Conservation (phyloP, 2,329 filamentous ascomycete species). For the Cercospora sojina region DNA sequence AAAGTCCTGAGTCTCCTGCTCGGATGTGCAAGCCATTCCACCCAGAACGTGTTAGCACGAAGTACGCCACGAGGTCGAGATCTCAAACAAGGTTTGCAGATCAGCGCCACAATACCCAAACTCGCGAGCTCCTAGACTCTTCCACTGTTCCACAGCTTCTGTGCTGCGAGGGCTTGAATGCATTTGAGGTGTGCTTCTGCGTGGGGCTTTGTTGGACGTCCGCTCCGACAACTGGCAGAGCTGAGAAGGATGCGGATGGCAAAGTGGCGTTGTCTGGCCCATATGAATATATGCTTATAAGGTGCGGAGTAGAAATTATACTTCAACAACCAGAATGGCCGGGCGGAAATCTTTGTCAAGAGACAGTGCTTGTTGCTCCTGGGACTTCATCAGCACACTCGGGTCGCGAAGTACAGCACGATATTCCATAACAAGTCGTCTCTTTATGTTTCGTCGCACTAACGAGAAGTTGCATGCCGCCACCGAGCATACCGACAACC, state of each 20-base stretch:
- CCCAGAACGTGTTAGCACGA: conserved; percentile 5
- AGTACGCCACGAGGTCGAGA: conserved; percentile 16
- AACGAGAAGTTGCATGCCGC: neutral
- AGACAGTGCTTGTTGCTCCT: neutral
- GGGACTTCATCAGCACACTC: neutral
- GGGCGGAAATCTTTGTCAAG: neutral
- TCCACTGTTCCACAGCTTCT: neutral
- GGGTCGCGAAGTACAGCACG: neutral
- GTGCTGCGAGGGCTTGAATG: neutral
- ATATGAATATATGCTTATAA: neutral
- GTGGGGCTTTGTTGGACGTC: neutral
- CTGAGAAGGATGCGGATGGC: neutral
- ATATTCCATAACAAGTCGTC: neutral
- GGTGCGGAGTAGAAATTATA: neutral
- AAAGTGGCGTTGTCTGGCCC: neutral
- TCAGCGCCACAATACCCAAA: conserved; percentile 1
- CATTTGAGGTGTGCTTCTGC: neutral
- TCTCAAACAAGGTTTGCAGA: conserved; percentile 17
- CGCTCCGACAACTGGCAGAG: neutral
- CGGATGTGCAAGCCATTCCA: conserved; percentile 4
- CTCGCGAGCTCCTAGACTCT: neutral
- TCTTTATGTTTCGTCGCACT: neutral
- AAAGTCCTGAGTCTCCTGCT: neutral
- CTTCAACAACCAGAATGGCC: neutral
- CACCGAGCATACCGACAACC: neutral